Evolutionary conservation across 148 eudicot genomes (phyloP), one percentile per base, ranked within the genome.

Genomic region (Persicaria maculosa): DNA sequence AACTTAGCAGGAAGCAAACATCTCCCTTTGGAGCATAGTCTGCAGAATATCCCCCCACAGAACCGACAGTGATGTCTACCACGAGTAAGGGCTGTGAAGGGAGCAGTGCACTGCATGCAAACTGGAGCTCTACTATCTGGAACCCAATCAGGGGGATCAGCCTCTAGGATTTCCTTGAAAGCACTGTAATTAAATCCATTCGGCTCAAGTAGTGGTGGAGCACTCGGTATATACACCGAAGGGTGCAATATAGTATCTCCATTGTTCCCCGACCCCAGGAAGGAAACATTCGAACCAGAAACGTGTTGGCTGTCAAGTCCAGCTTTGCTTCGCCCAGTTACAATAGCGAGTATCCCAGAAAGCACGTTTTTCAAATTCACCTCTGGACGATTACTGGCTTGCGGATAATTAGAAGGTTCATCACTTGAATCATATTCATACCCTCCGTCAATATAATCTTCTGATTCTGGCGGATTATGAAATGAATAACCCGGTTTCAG

Each of bases 131-230:
- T 88, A 80, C 99, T 96, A 83, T 96, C 99, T 31, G 91, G 99
- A 80, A 92, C 89, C 99, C 99, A 96, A 74, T 96, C 99, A 10
- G 97, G 97, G 20, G 99, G 99, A 72, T 92, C 99, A 77, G 97
- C 89, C 82, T 96, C 97, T 84, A 96, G 81, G 45, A 92, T 86
- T 44, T 96, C 97, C 84, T 88, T 92, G 76, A 84, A 93, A 50
- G 87, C 88, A 84, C 77, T 84, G 72, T 84, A 88, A 72, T 89
- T 87, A 48, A 89, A 81, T n/a, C 87, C 85, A 72, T 78, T 79
- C 4, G 85, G 92, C 80, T 90, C 90, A 50, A 92, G 79, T 52
- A 96, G 89, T 46, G 99, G 99, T 15, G 99, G 99, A 44, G 99
- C 99, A 84, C 99, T 96, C 5, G 99, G 99, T 50, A 87, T 91